Evolutionary conservation across 2,329 filamentous ascomycete species (phyloP).

Genomic region (Stemphylium beticola): DNA sequence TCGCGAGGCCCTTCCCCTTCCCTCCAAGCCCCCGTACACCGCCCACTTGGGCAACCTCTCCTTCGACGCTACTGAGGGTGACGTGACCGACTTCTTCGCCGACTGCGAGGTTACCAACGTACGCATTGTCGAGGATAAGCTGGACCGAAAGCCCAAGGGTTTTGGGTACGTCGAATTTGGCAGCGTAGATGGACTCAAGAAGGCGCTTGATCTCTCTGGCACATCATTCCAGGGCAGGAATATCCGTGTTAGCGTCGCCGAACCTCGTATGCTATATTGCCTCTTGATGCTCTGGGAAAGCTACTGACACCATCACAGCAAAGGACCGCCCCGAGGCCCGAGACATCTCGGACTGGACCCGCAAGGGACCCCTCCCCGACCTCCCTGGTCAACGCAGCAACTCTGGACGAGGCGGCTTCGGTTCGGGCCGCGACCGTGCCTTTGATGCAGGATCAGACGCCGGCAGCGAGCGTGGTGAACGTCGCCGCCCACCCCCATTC

Average conservation of each 20-base stretch:
- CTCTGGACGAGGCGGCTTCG: constrained; percentile 54
- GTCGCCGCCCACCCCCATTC: constrained; percentile 68
- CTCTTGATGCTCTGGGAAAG: background rate
- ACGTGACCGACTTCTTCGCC: constrained; percentile 84
- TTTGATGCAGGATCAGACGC: constrained; percentile 60
- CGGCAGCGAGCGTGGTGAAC: constrained; percentile 68
- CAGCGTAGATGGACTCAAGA: constrained; percentile 85
- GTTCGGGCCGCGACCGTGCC: constrained; percentile 53
- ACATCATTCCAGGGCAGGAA: constrained; percentile 83
- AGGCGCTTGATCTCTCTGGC: constrained; percentile 83
- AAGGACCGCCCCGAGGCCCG: constrained; percentile 84
- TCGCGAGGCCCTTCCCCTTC: constrained; percentile 83
- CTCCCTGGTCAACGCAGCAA: constrained; percentile 65
- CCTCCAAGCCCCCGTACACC: constrained; percentile 91
- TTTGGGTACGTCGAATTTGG: constrained; percentile 98
- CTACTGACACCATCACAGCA: constrained; percentile 60
- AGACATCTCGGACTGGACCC: constrained; percentile 88
- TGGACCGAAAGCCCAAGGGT: constrained; percentile 92
- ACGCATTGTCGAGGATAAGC: constrained; percentile 94
- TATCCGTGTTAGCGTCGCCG: constrained; percentile 93
- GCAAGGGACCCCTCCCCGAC: constrained; percentile 86
- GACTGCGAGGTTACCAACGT: constrained; percentile 88
- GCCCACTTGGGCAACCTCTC: constrained; percentile 96
- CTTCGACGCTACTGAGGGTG: constrained; percentile 86
- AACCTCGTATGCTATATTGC: constrained; percentile 78